A percentile compares a stretch with the other conserved stretches of the same genome.
These are phyloP conservation scores for Rauvolfia tetraphylla DNA, from an alignment of 257 asterid genomes.

Conservation along the genomic window DNA sequence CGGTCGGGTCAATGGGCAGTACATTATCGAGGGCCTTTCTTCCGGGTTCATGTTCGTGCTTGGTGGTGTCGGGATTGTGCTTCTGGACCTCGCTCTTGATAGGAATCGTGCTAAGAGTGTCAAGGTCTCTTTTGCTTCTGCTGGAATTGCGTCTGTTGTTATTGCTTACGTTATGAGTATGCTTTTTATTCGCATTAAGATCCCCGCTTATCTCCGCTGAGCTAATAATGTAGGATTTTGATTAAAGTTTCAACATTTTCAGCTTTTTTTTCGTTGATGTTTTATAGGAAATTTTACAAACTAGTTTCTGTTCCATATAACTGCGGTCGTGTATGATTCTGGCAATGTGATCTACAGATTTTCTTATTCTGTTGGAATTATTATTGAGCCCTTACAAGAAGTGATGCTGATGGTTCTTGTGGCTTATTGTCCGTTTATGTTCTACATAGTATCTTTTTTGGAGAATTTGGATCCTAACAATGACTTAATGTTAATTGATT, in stretches of 20 bases:
- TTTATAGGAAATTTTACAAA: neutral
- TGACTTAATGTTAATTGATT: neutral
- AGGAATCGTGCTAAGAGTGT: constrained; percentile 78
- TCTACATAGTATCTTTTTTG: neutral
- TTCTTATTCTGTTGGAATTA: neutral
- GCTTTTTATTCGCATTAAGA: constrained; percentile 88
- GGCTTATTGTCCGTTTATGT: neutral
- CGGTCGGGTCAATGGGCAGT: constrained; percentile 95
- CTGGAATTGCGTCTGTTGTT: constrained; percentile 69
- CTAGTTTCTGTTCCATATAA: neutral
- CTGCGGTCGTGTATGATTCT: neutral
- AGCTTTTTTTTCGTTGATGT: neutral
- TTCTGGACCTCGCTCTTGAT: constrained; percentile 79
- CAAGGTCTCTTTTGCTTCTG: constrained; percentile 71
- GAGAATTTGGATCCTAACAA: neutral
- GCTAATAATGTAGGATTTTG: neutral
- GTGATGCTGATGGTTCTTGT: neutral
- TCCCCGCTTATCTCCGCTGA: constrained; percentile 82
- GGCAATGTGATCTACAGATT: neutral
- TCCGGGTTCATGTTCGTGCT: constrained; percentile 96
- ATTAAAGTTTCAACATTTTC: neutral
- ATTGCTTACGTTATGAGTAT: constrained; percentile 88
- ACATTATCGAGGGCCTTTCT: constrained; percentile 83
- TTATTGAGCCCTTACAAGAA: neutral
- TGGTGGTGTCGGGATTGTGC: constrained; percentile 83